Percentiles rank a stretch among this genome's conserved stretches.
Evolutionary conservation across 768 basidiomycete species (phyloP).

Genomic region (Favolaschia claudopus): DNA sequence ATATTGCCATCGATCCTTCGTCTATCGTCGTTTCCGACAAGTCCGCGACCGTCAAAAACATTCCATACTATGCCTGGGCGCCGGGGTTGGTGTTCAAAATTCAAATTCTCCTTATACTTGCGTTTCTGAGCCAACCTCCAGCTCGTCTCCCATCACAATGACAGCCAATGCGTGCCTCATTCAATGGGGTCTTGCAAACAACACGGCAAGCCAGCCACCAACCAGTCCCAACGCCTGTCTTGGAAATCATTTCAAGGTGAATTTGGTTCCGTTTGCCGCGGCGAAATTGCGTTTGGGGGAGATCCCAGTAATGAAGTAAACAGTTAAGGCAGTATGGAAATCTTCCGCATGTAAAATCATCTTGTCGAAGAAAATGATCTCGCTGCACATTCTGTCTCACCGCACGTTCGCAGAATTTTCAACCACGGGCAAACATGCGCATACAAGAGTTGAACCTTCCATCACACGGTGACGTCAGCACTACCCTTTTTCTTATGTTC

Average conservation of each 20-base stretch:
- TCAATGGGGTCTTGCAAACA: slow-evolving; percentile 41
- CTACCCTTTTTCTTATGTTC: not conserved
- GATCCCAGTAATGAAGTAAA: slow-evolving; percentile 49
- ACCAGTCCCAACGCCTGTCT: slow-evolving; percentile 42
- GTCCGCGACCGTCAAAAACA: slow-evolving; percentile 29
- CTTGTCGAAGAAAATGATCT: not conserved
- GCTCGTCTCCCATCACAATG: slow-evolving; percentile 48
- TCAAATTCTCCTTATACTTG: too few relatives aligned
- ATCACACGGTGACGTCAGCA: not conserved
- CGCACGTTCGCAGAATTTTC: too few relatives aligned
- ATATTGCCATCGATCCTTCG: slow-evolving; percentile 47
- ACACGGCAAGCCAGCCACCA: slow-evolving; percentile 46
- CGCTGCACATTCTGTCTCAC: too few relatives aligned
- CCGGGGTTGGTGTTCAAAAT: too few relatives aligned
- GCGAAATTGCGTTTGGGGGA: slow-evolving; percentile 50
- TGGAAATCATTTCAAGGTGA: slow-evolving; percentile 41
- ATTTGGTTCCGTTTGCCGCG: slow-evolving; percentile 48
- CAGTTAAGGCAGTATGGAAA: slow-evolving; percentile 1
- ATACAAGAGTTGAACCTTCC: not conserved
- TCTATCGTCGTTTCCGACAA: slow-evolving; percentile 43
- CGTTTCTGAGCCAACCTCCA: too few relatives aligned
- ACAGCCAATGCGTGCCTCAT: slow-evolving; percentile 47
- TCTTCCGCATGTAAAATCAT: too few relatives aligned
- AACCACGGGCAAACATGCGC: not conserved
- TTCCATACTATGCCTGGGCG: slow-evolving; percentile 52